Evolutionary conservation across 2,329 filamentous ascomycete genomes (phyloP).

Genomic region (Aureobasidium mangrovei): DNA sequence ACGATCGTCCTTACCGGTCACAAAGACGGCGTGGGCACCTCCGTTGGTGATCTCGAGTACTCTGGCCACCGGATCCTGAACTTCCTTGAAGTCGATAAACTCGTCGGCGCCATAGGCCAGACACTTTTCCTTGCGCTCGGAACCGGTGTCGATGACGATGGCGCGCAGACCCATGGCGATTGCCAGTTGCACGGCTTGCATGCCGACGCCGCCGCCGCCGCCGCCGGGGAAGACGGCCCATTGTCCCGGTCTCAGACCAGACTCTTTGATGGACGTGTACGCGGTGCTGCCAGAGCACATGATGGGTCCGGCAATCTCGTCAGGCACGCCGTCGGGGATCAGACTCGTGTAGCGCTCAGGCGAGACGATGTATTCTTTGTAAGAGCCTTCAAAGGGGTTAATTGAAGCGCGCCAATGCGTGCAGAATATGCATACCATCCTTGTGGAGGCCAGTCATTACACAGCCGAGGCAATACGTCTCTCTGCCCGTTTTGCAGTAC

Average conservation of each 20-base stretch:
- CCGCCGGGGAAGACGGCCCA: constrained; percentile 49
- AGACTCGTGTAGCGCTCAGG: constrained; percentile 47
- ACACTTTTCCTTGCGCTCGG: constrained; percentile 38
- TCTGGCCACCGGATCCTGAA: constrained; percentile 31
- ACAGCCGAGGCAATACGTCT: constrained; percentile 43
- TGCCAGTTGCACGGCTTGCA: constrained; percentile 49
- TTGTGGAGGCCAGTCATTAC: constrained; percentile 38
- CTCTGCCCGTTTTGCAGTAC: constrained; percentile 43
- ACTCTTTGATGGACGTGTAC: constrained; percentile 47
- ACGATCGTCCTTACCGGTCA: constrained; percentile 19
- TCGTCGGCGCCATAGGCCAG: constrained; percentile 45
- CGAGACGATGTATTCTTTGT: constrained; percentile 50
- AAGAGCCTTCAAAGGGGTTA: constrained; percentile 34
- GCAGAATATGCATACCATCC: constrained; percentile 21
- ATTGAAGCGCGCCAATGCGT: neutral
- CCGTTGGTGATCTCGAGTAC: constrained; percentile 40
- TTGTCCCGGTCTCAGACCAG: constrained; percentile 41
- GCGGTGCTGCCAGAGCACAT: constrained; percentile 53
- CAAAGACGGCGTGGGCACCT: constrained; percentile 37
- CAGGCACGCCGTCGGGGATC: constrained; percentile 48
- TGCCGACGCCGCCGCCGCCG: constrained; percentile 50
- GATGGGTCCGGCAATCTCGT: constrained; percentile 50
- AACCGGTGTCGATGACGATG: constrained; percentile 47
- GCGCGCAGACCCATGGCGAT: constrained; percentile 48
- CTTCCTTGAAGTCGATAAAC: constrained; percentile 47